Percentiles rank a stretch among this genome's conserved stretches.
Evolutionary conservation across 495 filamentous ascomycete genomes (phyloP).

Genomic region (Parachaetomium inaequale): DNA sequence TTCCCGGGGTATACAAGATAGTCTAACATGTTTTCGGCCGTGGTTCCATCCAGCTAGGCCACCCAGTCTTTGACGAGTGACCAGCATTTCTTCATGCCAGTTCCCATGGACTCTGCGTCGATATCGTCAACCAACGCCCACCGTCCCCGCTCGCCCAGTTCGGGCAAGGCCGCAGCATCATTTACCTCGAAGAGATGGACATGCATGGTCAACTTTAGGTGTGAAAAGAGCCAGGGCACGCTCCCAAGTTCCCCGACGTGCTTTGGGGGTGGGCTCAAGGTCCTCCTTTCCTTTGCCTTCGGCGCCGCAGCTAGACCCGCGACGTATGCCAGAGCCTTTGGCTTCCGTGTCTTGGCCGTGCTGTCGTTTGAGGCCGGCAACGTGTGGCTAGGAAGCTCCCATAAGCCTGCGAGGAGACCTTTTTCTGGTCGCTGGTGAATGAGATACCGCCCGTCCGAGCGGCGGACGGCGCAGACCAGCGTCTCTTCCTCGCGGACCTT

Average conservation of each 20-base stretch:
- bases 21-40: not conserved
- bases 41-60: not conserved
- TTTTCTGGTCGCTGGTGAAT: constrained; percentile 43
- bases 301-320: constrained; percentile 14
- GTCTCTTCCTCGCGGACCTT: constrained; percentile 43
- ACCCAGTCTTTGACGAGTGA: constrained; percentile 22
- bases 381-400: constrained; percentile 45
- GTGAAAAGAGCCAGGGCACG: constrained; percentile 48
- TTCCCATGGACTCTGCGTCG: constrained; percentile 45
- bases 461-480: constrained; percentile 42
- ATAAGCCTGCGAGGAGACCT: constrained; percentile 43
- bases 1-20: constrained; percentile 6
- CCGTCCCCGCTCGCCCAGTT: constrained; percentile 5
- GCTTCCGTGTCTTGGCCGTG: constrained; percentile 25
- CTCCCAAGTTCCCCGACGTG: constrained; percentile 36
- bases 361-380: constrained; percentile 26
- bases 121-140: constrained; percentile 35
- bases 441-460: constrained; percentile 36
- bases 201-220: constrained; percentile 46
- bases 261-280: constrained; percentile 3
- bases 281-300: not conserved
- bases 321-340: constrained; percentile 28
- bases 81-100: constrained; percentile 50
- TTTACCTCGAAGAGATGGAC: constrained; percentile 41
- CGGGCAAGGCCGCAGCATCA: not conserved